phyloP scores from a whole-genome alignment of 2,329 filamentous ascomycete species.

The Zasmidium citrigriseum region DNA sequence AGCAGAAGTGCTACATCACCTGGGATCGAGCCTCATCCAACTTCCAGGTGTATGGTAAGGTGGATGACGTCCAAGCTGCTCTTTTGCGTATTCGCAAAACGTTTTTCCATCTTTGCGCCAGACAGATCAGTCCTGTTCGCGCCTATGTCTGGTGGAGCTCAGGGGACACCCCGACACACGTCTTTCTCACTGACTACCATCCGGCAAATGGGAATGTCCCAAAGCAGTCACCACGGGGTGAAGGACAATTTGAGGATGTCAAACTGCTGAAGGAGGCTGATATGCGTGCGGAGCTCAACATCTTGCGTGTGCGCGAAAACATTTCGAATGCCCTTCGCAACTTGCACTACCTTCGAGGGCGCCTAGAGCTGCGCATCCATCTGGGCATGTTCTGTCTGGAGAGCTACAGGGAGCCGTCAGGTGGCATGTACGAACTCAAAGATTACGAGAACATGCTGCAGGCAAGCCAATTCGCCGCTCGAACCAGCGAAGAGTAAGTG shows the following conservation, averaged over 20 bases:
- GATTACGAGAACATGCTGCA: constrained; percentile 36
- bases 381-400: constrained; percentile 38
- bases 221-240: constrained; percentile 12
- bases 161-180: constrained; percentile 13
- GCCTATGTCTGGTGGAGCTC: constrained; percentile 28
- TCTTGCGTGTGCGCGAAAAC: constrained; percentile 15
- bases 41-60: constrained; percentile 36
- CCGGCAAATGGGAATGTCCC: constrained; percentile 4
- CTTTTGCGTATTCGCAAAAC: constrained; percentile 39
- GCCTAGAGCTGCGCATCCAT: constrained; percentile 35
- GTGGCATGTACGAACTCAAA: constrained; percentile 27
- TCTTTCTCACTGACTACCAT: constrained; percentile 20
- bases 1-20: constrained; percentile 44
- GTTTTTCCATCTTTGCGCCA: constrained; percentile 41
- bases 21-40: constrained; percentile 29
- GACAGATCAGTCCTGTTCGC: constrained; percentile 25
- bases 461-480: constrained; percentile 31
- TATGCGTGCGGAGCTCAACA: constrained; percentile 4
- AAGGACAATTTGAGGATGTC: constrained; percentile 5
- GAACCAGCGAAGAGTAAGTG: constrained; percentile 36
- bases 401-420: constrained; percentile 23
- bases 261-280: neutral
- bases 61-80: constrained; percentile 29
- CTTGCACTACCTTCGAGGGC: constrained; percentile 37
- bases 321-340: constrained; percentile 30